These are phyloP conservation scores for Thermothelomyces thermophilus DNA, from an alignment of 2,329 filamentous ascomycete genomes.

Conservation along the genomic window DNA sequence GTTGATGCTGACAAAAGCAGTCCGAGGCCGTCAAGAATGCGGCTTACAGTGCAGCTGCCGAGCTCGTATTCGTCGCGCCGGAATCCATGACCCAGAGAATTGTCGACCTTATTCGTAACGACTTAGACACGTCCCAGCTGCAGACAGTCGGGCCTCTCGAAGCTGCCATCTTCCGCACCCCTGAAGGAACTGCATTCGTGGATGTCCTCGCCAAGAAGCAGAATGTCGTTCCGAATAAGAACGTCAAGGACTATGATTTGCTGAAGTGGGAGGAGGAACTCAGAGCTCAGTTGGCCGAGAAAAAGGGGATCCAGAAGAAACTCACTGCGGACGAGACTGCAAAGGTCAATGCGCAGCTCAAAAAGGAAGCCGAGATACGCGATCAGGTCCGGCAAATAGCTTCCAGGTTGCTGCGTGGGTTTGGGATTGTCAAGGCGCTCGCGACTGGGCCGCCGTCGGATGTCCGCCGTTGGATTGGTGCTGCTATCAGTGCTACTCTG, in stretches of 20 bases:
- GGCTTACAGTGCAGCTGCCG: conserved; percentile 77
- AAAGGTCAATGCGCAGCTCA: conserved; percentile 85
- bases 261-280: conserved; percentile 97
- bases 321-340: conserved; percentile 80
- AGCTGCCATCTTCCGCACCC: conserved; percentile 85
- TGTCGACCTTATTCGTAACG: conserved; percentile 63
- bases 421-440: conserved; percentile 77
- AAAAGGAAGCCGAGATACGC: conserved; percentile 77
- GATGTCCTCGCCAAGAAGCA: conserved; percentile 85
- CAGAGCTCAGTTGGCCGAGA: conserved; percentile 77
- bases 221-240: conserved; percentile 69
- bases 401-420: conserved; percentile 68
- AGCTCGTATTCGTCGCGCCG: conserved; percentile 89
- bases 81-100: conserved; percentile 71
- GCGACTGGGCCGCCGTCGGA: conserved; percentile 85
- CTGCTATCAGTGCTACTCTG: conserved; percentile 67
- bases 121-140: conserved; percentile 66
- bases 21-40: conserved; percentile 53
- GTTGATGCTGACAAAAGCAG: conserved; percentile 22
- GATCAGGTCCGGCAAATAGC: conserved; percentile 63
- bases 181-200: conserved; percentile 80
- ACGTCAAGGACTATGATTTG: conserved; percentile 89
- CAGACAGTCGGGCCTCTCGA: conserved; percentile 74
- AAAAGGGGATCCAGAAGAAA: conserved; percentile 88
- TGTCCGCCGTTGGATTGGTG: conserved; percentile 78